Percentiles rank a stretch among this genome's conserved stretches.
phyloP scores from a whole-genome alignment of 2,329 filamentous ascomycete species.

The Taxawa tesnikishii region DNA sequence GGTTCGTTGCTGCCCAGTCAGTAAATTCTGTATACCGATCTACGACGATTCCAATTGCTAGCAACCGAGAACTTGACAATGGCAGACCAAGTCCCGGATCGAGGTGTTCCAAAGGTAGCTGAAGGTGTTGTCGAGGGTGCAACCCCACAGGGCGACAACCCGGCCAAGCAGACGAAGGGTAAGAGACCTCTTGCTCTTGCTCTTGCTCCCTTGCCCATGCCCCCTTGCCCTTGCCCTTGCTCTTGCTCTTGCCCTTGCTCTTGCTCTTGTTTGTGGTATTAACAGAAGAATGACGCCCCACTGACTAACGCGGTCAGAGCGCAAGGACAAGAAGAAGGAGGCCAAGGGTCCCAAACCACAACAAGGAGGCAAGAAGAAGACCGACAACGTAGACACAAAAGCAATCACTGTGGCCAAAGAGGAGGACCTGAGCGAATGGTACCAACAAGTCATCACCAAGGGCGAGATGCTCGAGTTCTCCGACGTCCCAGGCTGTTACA shows the following conservation, averaged over 20 bases:
- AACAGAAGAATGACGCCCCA: no score
- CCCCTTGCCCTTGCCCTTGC: neutral
- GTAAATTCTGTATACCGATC: no score
- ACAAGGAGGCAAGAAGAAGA: constrained; percentile 23
- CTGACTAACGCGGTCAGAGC: constrained; percentile 11
- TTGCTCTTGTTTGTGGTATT: no score
- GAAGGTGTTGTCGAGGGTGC: constrained; percentile 9
- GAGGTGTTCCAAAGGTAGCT: no score
- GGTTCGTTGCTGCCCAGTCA: no score
- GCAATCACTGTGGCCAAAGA: constrained; percentile 80
- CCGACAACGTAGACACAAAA: constrained; percentile 55
- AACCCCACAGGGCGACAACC: constrained; percentile 9
- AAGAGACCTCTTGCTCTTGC: neutral
- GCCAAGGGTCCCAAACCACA: constrained; percentile 10
- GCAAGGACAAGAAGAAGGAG: constrained; percentile 19
- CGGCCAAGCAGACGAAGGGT: constrained; percentile 9
- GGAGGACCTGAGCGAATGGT: constrained; percentile 87
- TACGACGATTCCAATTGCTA: no score
- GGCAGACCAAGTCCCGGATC: no score
- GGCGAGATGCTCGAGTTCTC: constrained; percentile 98
- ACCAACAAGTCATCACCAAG: constrained; percentile 94
- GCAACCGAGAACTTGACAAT: no score
- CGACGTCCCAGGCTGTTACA: constrained; percentile 94
- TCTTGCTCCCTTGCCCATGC: no score
- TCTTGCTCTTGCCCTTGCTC: no score